phyloP scores from a whole-genome alignment of 805 yeast genomes.

The Yarrowia sp. region DNA sequence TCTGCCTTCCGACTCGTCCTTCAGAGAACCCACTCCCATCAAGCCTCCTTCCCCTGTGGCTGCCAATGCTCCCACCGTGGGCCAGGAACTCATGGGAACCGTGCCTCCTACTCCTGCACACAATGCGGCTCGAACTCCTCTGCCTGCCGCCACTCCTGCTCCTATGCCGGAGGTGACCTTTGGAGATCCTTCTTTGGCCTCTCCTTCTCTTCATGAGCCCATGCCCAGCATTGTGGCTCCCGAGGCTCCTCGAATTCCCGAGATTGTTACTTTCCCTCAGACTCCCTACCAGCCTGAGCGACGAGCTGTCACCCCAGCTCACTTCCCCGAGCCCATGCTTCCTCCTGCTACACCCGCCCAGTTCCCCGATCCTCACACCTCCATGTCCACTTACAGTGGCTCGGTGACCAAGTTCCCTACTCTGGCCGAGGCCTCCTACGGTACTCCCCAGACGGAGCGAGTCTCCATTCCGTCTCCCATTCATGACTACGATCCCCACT shows the following conservation, averaged over 20 bases:
- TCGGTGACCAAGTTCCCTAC: slow-evolving; percentile 32
- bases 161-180: slow-evolving; percentile 32
- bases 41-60: slow-evolving; percentile 35
- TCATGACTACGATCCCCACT: slow-evolving; percentile 35
- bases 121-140: not conserved
- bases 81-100: slow-evolving; percentile 28
- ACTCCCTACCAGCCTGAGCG: slow-evolving; percentile 26
- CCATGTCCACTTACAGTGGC: slow-evolving; percentile 29
- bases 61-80: slow-evolving; percentile 13
- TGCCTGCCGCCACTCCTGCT: slow-evolving; percentile 34
- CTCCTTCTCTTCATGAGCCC: slow-evolving; percentile 28
- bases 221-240: slow-evolving; percentile 10
- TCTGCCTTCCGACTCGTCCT: slow-evolving; percentile 24
- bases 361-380: slow-evolving; percentile 28
- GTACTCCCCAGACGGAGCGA: slow-evolving; percentile 18
- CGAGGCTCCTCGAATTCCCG: slow-evolving; percentile 26
- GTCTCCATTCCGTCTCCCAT: slow-evolving; percentile 29
- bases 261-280: slow-evolving; percentile 23
- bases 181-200: slow-evolving; percentile 36
- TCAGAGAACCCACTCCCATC: slow-evolving; percentile 29
- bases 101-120: slow-evolving; percentile 30
- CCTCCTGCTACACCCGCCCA: slow-evolving; percentile 30
- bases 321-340: slow-evolving; percentile 30
- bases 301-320: slow-evolving; percentile 36
- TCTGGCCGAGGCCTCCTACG: slow-evolving; percentile 22